Evolutionary conservation across 768 basidiomycete species (phyloP).

Genomic region (Tubosaeta sp.): DNA sequence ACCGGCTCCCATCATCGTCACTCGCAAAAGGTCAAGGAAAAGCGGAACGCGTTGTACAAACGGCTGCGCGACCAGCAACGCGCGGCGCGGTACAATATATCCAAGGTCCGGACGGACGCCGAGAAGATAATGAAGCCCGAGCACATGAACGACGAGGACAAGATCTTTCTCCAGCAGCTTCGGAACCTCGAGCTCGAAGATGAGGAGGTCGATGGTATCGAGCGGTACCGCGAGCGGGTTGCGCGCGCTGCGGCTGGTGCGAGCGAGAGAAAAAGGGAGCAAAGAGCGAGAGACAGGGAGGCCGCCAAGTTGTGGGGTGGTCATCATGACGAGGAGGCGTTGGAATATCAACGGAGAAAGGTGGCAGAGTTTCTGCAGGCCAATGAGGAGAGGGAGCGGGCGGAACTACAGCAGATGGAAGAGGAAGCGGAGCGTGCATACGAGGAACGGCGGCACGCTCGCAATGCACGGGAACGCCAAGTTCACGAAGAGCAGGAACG

Average conservation of each 20-base stretch:
- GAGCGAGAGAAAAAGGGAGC: slow-evolving; percentile 13
- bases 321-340: slow-evolving; percentile 10
- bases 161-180: slow-evolving; percentile 25
- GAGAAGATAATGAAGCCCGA: slow-evolving; percentile 14
- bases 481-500: slow-evolving; percentile 21
- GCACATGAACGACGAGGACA: slow-evolving; percentile 17
- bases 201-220: slow-evolving; percentile 10
- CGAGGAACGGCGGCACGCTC: slow-evolving; percentile 13
- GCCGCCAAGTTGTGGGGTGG: slow-evolving; percentile 16
- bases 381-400: slow-evolving; percentile 4
- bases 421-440: slow-evolving; percentile 14
- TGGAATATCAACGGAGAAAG: slow-evolving; percentile 13
- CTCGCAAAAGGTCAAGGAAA: slow-evolving; percentile 3
- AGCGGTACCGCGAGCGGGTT: slow-evolving; percentile 16
- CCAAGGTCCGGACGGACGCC: slow-evolving; percentile 15
- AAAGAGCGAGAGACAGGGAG: slow-evolving; percentile 15
- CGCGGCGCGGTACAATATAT: neutral
- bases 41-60: slow-evolving; percentile 5
- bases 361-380: slow-evolving; percentile 19
- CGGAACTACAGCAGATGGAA: slow-evolving; percentile 7
- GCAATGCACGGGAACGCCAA: slow-evolving; percentile 21
- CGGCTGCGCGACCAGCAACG: slow-evolving; percentile 1
- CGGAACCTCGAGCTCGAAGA: slow-evolving; percentile 14
- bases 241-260: slow-evolving; percentile 20
- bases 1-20: slow-evolving; percentile 5